A percentile compares a stretch with the other conserved stretches of the same genome.
Conservation (phyloP, 345 rosid species). For the Trapa incisa region DNA sequence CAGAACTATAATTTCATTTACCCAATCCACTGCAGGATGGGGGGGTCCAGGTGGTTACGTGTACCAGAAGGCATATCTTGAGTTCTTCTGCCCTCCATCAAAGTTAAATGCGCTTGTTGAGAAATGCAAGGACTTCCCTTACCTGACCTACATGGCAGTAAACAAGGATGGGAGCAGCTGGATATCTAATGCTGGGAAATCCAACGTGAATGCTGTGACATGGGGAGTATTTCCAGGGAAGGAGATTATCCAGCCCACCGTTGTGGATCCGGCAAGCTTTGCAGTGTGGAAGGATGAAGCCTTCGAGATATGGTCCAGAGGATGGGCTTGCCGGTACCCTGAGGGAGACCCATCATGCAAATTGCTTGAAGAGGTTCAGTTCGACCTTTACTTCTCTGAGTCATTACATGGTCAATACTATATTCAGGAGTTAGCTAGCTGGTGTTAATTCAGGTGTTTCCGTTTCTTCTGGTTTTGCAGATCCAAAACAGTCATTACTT, state of each 20-base stretch:
- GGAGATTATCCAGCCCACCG: constrained; percentile 85
- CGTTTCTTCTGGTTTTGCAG: constrained; percentile 27
- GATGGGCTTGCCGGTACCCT: constrained; percentile 70
- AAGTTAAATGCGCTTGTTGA: constrained; percentile 51
- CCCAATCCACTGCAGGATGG: constrained; percentile 47
- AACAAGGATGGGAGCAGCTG: constrained; percentile 45
- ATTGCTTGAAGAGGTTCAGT: constrained; percentile 82
- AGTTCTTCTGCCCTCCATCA: constrained; percentile 80
- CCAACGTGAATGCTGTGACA: constrained; percentile 77
- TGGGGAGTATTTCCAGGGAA: constrained; percentile 95
- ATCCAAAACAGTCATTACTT: constrained; percentile 61
- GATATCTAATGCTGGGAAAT: constrained; percentile 38
- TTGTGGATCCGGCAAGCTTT: constrained; percentile 90
- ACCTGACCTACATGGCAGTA: constrained; percentile 57
- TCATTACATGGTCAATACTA: background rate
- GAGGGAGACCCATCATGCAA: constrained; percentile 54
- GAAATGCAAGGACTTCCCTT: constrained; percentile 51
- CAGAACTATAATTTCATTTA: background rate
- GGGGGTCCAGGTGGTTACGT: constrained; percentile 94
- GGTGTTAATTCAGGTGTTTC: background rate
- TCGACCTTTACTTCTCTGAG: background rate
- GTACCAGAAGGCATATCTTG: constrained; percentile 91
- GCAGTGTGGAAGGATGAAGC: constrained; percentile 96
- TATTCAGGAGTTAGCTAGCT: background rate
- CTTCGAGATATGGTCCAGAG: constrained; percentile 83